Conservation (phyloP, 1,139 yeast genomes). For the Kodamaea sp. region DNA sequence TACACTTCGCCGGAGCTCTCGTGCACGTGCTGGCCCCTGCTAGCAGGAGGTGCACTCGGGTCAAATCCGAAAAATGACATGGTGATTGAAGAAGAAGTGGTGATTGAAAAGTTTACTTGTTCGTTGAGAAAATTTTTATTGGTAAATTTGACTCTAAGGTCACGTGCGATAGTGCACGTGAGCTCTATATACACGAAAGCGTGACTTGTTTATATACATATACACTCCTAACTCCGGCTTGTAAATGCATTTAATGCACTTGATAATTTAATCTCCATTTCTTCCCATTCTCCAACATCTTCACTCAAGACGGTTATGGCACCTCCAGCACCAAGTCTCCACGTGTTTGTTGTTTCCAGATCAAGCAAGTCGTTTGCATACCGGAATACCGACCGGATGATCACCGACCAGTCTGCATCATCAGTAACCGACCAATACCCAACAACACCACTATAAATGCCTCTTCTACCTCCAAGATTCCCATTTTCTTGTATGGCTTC, state of each 20-base stretch:
- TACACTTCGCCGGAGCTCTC: constrained; percentile 29
- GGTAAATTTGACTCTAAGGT: constrained; percentile 1
- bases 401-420: constrained; percentile 94
- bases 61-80: constrained; percentile 64
- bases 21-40: constrained; percentile 9
- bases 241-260: constrained; percentile 70
- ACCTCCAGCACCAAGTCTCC: constrained; percentile 98
- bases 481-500: constrained; percentile 42
- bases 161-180: constrained; percentile 1
- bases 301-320: constrained; percentile 91
- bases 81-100: neutral
- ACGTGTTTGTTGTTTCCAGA: constrained; percentile 31
- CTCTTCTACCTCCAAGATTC: constrained; percentile 55
- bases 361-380: constrained; percentile 51
- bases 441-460: constrained; percentile 89
- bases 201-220: constrained; percentile 3
- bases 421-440: constrained; percentile 94
- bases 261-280: constrained; percentile 75
- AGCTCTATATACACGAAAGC: too few species aligned
- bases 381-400: constrained; percentile 78
- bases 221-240: constrained; percentile 1
- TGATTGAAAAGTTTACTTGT: neutral
- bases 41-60: constrained; percentile 38
- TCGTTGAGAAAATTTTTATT: constrained; percentile 3
- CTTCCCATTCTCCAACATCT: constrained; percentile 83